Conservation (phyloP, 2,329 filamentous ascomycete genomes). For the Fusarium sp. region DNA sequence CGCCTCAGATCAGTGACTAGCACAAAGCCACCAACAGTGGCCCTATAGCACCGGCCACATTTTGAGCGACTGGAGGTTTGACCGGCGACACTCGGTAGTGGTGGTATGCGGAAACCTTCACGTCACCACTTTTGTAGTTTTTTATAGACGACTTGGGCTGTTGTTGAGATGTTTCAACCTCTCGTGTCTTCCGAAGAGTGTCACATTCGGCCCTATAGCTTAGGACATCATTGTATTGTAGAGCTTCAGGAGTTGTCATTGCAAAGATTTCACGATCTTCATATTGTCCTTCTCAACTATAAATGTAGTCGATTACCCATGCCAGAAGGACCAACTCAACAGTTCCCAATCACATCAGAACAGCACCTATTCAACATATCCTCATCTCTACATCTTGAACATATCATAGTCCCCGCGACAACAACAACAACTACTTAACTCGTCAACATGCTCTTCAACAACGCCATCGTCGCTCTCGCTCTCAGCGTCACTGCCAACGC, state of each 20-base stretch:
- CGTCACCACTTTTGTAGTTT: background rate
- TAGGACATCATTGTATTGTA: no score
- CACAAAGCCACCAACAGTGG: no score
- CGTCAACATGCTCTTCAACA: conserved; percentile 18
- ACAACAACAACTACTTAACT: background rate
- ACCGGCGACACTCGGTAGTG: background rate
- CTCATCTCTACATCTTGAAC: background rate
- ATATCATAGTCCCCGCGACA: conserved; percentile 2
- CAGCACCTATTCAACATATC: background rate
- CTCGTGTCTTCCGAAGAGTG: background rate
- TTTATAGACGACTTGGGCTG: background rate
- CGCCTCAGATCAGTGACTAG: no score
- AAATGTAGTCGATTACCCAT: conserved; percentile 1
- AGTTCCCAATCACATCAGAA: background rate
- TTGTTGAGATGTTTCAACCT: background rate
- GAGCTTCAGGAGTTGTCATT: no score
- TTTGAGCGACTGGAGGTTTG: background rate
- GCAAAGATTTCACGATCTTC: background rate
- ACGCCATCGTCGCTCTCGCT: conserved; percentile 16
- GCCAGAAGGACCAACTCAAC: conserved; percentile 4
- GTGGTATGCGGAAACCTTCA: background rate
- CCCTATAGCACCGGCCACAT: no score
- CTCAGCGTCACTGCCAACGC: conserved; percentile 12
- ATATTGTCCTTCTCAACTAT: conserved; percentile 1
- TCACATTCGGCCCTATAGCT: background rate